phyloP scores from a whole-genome alignment of 352 stramenopile species.

The Phytophthora brassicae region DNA sequence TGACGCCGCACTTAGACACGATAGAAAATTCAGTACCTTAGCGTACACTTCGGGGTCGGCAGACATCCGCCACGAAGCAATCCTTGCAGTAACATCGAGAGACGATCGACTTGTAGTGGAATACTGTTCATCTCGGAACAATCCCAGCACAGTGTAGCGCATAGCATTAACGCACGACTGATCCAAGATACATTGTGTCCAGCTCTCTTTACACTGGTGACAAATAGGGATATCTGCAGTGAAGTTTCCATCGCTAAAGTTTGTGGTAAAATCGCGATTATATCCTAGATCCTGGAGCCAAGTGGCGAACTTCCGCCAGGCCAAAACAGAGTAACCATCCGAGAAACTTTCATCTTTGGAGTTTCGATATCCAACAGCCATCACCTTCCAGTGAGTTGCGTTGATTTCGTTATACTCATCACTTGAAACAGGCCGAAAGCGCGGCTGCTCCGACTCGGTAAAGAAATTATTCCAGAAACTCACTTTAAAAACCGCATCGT shows the following conservation, averaged over 20 bases:
- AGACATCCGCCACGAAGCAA: background rate
- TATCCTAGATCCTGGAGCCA: slow-evolving; percentile 13
- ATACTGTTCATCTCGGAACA: background rate
- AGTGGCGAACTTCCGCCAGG: slow-evolving; percentile 8
- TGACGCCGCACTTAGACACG: slow-evolving; percentile 11
- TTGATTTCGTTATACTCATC: slow-evolving; percentile 13
- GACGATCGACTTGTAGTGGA: background rate
- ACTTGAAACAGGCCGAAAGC: slow-evolving; percentile 11
- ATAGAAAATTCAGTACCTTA: slow-evolving; percentile 11
- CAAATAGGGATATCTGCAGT: slow-evolving; percentile 14
- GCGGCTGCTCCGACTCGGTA: slow-evolving; percentile 17
- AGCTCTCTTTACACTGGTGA: slow-evolving; percentile 9
- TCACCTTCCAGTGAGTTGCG: slow-evolving; percentile 16
- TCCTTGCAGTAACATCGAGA: slow-evolving; percentile 8
- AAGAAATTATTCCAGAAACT: slow-evolving; percentile 16
- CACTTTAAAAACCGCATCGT: slow-evolving; percentile 1
- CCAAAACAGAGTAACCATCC: slow-evolving; percentile 6
- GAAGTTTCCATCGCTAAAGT: background rate
- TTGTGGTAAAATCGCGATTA: background rate
- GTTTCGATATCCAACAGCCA: slow-evolving; percentile 9
- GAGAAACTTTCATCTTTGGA: background rate
- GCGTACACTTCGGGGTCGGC: background rate
- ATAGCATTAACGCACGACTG: slow-evolving; percentile 7
- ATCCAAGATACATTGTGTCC: slow-evolving; percentile 3
- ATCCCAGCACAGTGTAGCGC: slow-evolving; percentile 1